phyloP scores from a whole-genome alignment of 345 rosid species.

The Atalantia buxifolia region DNA sequence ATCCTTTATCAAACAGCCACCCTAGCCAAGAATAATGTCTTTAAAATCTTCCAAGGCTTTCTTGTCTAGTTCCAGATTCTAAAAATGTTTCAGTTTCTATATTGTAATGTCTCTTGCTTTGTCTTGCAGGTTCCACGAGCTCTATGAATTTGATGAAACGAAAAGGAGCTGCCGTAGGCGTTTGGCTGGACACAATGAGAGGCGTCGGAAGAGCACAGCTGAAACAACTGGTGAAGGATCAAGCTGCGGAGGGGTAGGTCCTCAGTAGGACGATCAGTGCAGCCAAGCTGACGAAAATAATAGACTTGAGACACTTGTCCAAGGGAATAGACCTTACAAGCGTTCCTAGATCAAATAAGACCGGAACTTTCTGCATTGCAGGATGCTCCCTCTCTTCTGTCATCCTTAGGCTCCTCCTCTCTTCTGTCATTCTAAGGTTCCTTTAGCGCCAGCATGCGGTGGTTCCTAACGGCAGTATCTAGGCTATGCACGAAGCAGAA shows the following conservation, averaged over 20 bases:
- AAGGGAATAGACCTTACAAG: conserved; percentile 33
- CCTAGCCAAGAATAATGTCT: too few species aligned
- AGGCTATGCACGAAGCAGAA: background rate
- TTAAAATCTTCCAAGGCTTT: background rate
- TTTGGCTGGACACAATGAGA: conserved; percentile 80
- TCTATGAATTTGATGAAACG: conserved; percentile 70
- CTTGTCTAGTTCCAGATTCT: background rate
- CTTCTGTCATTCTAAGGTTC: conserved; percentile 60
- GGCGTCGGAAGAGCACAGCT: conserved; percentile 65
- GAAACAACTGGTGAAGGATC: conserved; percentile 58
- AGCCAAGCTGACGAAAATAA: conserved; percentile 38
- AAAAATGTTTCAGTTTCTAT: background rate
- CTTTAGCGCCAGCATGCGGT: background rate
- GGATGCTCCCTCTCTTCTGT: conserved; percentile 92
- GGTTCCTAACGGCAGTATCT: background rate
- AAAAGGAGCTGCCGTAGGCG: conserved; percentile 84
- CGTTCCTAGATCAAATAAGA: conserved; percentile 50
- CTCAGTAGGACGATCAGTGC: conserved; percentile 31
- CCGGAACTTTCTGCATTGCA: background rate
- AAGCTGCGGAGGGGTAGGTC: conserved; percentile 32
- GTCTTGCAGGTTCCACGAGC: conserved; percentile 50
- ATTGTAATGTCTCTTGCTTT: background rate
- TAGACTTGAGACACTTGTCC: conserved; percentile 26
- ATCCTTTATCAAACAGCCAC: too few species aligned
- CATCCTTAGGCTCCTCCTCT: conserved; percentile 46